A percentile compares a stretch with the other conserved stretches of the same genome.
Conservation (phyloP, 345 rosid genomes). For the Ceriops tagal region DNA sequence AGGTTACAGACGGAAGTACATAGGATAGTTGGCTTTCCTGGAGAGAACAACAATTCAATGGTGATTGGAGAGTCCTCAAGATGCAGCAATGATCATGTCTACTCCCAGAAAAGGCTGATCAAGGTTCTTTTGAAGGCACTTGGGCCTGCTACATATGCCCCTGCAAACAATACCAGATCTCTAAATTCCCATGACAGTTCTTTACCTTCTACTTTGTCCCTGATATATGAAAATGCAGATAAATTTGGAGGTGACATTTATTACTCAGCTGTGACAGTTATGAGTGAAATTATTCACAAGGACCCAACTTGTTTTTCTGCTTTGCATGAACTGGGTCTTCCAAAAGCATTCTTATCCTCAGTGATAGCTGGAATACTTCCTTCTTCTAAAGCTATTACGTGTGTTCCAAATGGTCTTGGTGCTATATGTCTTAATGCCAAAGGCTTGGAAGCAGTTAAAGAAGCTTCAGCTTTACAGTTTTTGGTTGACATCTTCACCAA, state of each 20-base stretch:
- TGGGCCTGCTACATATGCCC: slow-evolving; percentile 88
- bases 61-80: slow-evolving; percentile 57
- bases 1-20: slow-evolving; percentile 81
- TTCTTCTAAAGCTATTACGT: slow-evolving; percentile 89
- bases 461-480: slow-evolving; percentile 71
- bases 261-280: slow-evolving; percentile 91
- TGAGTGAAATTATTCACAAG: slow-evolving; percentile 97
- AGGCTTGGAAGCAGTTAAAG: slow-evolving; percentile 91
- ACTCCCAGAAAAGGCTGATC: slow-evolving; percentile 80
- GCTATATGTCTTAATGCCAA: slow-evolving; percentile 88
- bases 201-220: slow-evolving; percentile 70
- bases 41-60: slow-evolving; percentile 52
- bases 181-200: slow-evolving; percentile 68
- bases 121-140: slow-evolving; percentile 92
- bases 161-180: slow-evolving; percentile 62
- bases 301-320: slow-evolving; percentile 84
- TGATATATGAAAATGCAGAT: slow-evolving; percentile 63
- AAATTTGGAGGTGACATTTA: slow-evolving; percentile 94
- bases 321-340: slow-evolving; percentile 83
- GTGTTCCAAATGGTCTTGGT: slow-evolving; percentile 92
- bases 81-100: slow-evolving; percentile 52
- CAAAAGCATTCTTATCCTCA: slow-evolving; percentile 86
- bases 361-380: slow-evolving; percentile 78
- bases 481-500: slow-evolving; percentile 78
- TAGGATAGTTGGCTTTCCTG: slow-evolving; percentile 56